Evolutionary conservation across 1,139 yeast species (phyloP), one percentile per base, ranked within the genome.

Genomic region (Magnusiomyces sp.): DNA sequence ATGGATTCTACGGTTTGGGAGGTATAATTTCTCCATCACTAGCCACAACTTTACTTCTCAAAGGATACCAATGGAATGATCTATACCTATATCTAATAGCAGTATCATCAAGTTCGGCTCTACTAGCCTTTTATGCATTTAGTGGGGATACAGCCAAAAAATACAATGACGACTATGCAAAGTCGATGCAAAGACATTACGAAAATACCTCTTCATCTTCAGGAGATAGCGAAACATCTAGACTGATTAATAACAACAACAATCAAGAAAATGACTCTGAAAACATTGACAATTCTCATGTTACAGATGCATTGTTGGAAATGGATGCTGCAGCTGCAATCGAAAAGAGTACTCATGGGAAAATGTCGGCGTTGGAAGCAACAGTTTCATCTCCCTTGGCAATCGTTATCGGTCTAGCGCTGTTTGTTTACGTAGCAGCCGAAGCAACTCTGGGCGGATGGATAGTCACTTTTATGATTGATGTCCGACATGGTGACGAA

Each of bases 361-460:
- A 17, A 7, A 7, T n/a, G 23, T 9, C 14, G 16, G 27, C 40
- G 9, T 17, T 38, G 4, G 6, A 17, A 17, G 14, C 16, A 17
- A 27, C 40, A 9, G 20, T 50, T 38, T 36, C 20, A 14, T 38
- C 40, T n/a, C 37, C 76, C 17, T 39, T 49, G 1, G 39, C 83
- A 1, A 81, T 86, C 86, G 56, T 76, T 1, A 59, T 75, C 41
- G 72, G 84, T 1, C 58, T 75, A 16, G 81, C 77, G 54, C 74
- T 80, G 5, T 72, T 82, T 48, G 75, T 76, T 56, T 83, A 83
- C 58, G 84, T 80, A 58, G 90, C 89, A 2, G 73, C 77, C 1
- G 89, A 82, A 61, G 86, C 82, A 3, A 68, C 83, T 0, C 63
- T 80, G 57, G 87, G 83, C 17, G 87, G 87, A 32, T 82, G 88